Evolutionary conservation across 2,329 filamentous ascomycete species (phyloP).

Genomic region (Diaporthe ampelina): DNA sequence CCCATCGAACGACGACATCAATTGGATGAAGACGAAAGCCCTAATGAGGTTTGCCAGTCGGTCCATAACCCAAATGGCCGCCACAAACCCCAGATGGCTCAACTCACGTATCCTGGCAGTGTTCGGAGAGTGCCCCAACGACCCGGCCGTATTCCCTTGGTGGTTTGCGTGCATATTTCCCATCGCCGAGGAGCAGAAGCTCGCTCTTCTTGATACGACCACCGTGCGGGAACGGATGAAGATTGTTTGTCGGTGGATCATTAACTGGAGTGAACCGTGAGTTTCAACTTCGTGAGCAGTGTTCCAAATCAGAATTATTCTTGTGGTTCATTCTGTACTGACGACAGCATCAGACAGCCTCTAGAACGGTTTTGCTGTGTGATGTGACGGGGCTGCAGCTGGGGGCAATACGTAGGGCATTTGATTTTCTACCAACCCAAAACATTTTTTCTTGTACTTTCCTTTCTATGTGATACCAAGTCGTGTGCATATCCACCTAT

Average conservation of each 20-base stretch:
- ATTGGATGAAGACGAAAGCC: constrained; percentile 76
- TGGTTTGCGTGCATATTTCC: constrained; percentile 91
- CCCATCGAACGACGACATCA: constrained; percentile 52
- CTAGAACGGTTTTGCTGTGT: constrained; percentile 26
- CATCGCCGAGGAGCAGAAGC: constrained; percentile 83
- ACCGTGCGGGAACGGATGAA: constrained; percentile 87
- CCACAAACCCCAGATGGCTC: constrained; percentile 80
- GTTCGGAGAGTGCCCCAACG: constrained; percentile 83
- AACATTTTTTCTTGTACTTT: constrained; percentile 7
- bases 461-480: constrained; percentile 27
- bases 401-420: not conserved
- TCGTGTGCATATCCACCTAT: constrained; percentile 9
- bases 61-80: constrained; percentile 79
- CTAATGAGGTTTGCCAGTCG: constrained; percentile 75
- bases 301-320: not conserved
- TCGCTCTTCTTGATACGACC: constrained; percentile 77
- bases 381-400: constrained; percentile 10
- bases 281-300: constrained; percentile 7
- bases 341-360: constrained; percentile 51
- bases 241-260: constrained; percentile 84
- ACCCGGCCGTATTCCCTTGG: constrained; percentile 85
- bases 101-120: constrained; percentile 78
- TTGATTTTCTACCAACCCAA: not conserved
- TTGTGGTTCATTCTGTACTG: constrained; percentile 68
- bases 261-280: constrained; percentile 71